Percentiles rank a stretch among this genome's conserved stretches.
Evolutionary conservation across 176 grass and related monocot species (phyloP).

Genomic region (Cenchrus americanus): DNA sequence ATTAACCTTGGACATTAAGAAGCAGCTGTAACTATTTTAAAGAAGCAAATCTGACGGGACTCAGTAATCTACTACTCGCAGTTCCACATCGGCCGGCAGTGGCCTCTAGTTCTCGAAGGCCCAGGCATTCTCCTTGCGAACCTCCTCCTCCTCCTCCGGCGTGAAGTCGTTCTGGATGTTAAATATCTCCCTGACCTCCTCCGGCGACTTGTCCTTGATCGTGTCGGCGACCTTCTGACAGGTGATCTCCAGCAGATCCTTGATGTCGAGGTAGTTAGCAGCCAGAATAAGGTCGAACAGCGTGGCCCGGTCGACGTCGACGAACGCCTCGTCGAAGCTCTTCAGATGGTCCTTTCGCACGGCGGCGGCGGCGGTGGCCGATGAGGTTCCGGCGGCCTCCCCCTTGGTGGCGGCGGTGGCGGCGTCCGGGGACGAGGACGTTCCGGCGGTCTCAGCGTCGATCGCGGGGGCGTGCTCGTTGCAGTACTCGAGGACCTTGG

Average conservation of each 20-base stretch:
- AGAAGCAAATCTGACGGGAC: too few relatives aligned
- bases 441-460: too few relatives aligned
- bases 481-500: background rate
- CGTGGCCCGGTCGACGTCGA: slow-evolving; percentile 36
- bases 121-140: background rate
- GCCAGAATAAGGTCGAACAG: slow-evolving; percentile 1
- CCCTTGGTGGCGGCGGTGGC: too few relatives aligned
- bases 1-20: too few relatives aligned
- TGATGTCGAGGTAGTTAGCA: slow-evolving; percentile 12
- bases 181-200: background rate
- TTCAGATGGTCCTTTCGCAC: background rate
- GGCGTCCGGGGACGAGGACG: too few relatives aligned
- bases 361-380: background rate
- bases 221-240: background rate
- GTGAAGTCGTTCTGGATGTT: background rate
- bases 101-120: background rate
- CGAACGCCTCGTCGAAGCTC: slow-evolving; percentile 37
- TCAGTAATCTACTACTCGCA: background rate
- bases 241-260: background rate
- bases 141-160: background rate
- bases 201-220: background rate
- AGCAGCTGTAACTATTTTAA: too few relatives aligned
- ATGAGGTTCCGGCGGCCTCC: too few relatives aligned
- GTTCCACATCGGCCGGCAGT: too few relatives aligned
- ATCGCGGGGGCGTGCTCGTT: background rate